A percentile compares a stretch with the other conserved stretches of the same genome.
Evolutionary conservation across 2,329 filamentous ascomycete genomes (phyloP).

Genomic region (Nemania serpens): DNA sequence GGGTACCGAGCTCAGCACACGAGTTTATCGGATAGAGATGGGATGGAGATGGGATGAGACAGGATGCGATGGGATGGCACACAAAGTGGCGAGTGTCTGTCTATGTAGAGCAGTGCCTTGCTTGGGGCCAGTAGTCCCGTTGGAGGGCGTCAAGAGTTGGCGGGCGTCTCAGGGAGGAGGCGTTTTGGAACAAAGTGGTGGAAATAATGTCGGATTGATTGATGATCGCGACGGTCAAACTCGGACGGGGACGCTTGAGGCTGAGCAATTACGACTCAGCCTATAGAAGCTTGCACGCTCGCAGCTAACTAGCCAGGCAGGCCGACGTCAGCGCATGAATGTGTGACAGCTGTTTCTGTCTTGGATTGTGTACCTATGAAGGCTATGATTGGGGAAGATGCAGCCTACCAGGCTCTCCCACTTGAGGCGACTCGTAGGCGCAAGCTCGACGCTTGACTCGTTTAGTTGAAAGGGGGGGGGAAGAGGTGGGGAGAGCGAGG

Average conservation of each 20-base stretch:
- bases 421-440: background rate
- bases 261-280: conserved; percentile 44
- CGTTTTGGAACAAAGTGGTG: conserved; percentile 24
- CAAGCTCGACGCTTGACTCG: conserved; percentile 23
- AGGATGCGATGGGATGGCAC: background rate
- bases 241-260: conserved; percentile 35
- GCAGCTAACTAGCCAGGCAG: conserved; percentile 44
- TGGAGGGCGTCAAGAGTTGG: conserved; percentile 10
- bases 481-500: background rate
- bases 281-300: conserved; percentile 42
- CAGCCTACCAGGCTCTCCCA: conserved; percentile 27
- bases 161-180: too few species aligned
- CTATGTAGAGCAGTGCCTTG: background rate
- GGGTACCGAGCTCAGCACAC: conserved; percentile 23
- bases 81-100: conserved; percentile 4
- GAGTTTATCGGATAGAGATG: background rate
- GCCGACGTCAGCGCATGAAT: conserved; percentile 57
- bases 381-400: conserved; percentile 17
- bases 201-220: conserved; percentile 8
- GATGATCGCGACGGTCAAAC: conserved; percentile 30
- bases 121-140: background rate
- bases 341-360: conserved; percentile 31
- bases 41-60: background rate
- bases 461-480: conserved; percentile 12
- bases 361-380: background rate